phyloP scores from a whole-genome alignment of 2,329 filamentous ascomycete species.

The Calonectria hongkongensis region DNA sequence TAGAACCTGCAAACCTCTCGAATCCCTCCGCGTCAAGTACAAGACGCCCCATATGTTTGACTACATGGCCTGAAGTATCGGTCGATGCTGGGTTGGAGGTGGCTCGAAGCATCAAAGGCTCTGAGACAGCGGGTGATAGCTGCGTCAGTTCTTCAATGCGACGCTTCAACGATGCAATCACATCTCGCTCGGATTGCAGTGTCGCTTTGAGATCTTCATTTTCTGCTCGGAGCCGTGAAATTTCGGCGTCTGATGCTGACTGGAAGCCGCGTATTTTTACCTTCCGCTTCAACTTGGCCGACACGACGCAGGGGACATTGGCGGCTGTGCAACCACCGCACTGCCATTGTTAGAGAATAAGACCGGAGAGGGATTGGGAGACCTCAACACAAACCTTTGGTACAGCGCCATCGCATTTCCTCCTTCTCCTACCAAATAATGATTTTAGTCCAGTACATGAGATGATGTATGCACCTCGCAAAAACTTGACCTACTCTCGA shows the following conservation, averaged over 20 bases:
- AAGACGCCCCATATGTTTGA: conserved; percentile 15
- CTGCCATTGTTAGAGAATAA: neutral
- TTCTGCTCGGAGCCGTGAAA: neutral
- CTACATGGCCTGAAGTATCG: conserved; percentile 3
- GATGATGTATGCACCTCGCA: too few relatives aligned
- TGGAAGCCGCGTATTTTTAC: conserved; percentile 6
- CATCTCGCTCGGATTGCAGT: neutral
- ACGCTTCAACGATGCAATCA: neutral
- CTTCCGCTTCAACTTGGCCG: conserved; percentile 16
- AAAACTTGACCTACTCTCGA: neutral
- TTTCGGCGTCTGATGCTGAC: neutral
- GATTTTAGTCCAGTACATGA: neutral
- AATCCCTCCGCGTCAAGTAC: conserved; percentile 4
- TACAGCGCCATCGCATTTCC: conserved; percentile 4
- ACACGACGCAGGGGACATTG: neutral
- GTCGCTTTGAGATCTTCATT: conserved; percentile 3
- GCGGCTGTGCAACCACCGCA: conserved; percentile 10
- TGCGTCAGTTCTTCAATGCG: conserved; percentile 9
- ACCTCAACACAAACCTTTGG: neutral
- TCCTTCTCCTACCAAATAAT: neutral
- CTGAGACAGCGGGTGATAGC: neutral
- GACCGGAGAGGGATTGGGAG: too few relatives aligned
- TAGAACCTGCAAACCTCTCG: conserved; percentile 16
- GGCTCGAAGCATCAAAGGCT: neutral
- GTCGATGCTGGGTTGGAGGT: neutral